Conservation (phyloP, 1,284 basidiomycete species). For the Anthracocystis setariae region DNA sequence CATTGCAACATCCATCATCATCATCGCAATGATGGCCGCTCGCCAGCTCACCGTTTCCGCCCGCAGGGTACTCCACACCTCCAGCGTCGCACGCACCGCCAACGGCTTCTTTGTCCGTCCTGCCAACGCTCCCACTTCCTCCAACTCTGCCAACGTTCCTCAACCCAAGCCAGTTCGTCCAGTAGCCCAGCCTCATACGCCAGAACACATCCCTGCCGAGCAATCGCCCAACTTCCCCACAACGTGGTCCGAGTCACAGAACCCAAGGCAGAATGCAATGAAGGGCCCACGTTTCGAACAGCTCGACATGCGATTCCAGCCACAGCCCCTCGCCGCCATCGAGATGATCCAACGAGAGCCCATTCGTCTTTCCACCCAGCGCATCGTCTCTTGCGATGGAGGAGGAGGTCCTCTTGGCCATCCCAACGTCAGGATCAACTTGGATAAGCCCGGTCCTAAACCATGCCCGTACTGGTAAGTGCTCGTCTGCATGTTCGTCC, state of each 20-base stretch:
- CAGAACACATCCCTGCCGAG: constrained; percentile 42
- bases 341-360: constrained; percentile 87
- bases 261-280: constrained; percentile 73
- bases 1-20: not conserved
- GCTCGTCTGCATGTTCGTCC: too few species aligned
- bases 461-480: constrained; percentile 63
- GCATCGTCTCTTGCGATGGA: constrained; percentile 91
- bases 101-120: constrained; percentile 52
- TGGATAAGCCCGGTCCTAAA: constrained; percentile 71
- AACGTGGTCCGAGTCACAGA: constrained; percentile 60
- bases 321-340: constrained; percentile 89
- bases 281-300: constrained; percentile 88
- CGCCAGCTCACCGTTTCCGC: constrained; percentile 9
- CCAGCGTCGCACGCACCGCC: constrained; percentile 5
- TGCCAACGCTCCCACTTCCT: constrained; percentile 45
- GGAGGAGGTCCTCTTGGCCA: constrained; percentile 90
- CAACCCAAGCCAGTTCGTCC: constrained; percentile 41
- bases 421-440: constrained; percentile 94
- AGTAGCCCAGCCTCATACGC: constrained; percentile 58
- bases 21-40: constrained; percentile 15
- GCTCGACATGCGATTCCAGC: constrained; percentile 84
- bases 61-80: constrained; percentile 27
- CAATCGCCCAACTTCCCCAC: constrained; percentile 59
- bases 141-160: constrained; percentile 46
- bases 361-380: constrained; percentile 79